Percentiles rank a stretch among this genome's conserved stretches.
These are phyloP conservation scores for Stephania japonica DNA, from an alignment of 164 flowering plant species.

Conservation along the genomic window DNA sequence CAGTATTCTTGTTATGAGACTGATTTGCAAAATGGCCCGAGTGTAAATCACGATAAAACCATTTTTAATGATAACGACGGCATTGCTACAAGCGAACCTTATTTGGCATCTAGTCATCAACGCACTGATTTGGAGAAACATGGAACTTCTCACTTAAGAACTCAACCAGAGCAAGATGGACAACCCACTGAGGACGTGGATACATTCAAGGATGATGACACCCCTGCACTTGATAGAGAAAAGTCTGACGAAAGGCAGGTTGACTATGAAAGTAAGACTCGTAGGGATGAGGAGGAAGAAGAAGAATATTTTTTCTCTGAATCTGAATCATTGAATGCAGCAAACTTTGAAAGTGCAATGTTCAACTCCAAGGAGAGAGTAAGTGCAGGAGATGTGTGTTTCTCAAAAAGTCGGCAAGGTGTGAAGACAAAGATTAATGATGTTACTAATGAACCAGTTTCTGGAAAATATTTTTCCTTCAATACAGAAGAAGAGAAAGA, in stretches of 20 bases:
- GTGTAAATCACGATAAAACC: neutral
- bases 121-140: neutral
- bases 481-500: neutral
- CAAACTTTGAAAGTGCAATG: neutral
- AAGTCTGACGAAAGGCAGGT: slow-evolving; percentile 4
- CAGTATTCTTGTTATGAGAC: slow-evolving; percentile 6
- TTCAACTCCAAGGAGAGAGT: slow-evolving; percentile 11
- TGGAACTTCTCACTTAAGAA: neutral
- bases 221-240: neutral
- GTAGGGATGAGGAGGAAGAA: slow-evolving; percentile 9
- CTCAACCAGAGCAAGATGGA: neutral
- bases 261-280: slow-evolving; percentile 2
- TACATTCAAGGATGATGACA: slow-evolving; percentile 1
- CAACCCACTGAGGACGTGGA: neutral
- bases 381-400: neutral
- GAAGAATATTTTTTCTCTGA: neutral
- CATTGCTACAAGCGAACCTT: neutral
- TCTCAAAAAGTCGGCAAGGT: neutral
- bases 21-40: neutral
- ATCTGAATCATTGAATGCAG: slow-evolving; percentile 4
- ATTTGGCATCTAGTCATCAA: neutral
- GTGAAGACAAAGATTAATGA: neutral
- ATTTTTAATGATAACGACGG: neutral
- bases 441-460: slow-evolving; percentile 1
- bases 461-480: neutral